Percentiles rank a stretch among this genome's conserved stretches.
Evolutionary conservation across 192 early-diverging fungal species (phyloP).

Genomic region (Chytriomyces sp.): DNA sequence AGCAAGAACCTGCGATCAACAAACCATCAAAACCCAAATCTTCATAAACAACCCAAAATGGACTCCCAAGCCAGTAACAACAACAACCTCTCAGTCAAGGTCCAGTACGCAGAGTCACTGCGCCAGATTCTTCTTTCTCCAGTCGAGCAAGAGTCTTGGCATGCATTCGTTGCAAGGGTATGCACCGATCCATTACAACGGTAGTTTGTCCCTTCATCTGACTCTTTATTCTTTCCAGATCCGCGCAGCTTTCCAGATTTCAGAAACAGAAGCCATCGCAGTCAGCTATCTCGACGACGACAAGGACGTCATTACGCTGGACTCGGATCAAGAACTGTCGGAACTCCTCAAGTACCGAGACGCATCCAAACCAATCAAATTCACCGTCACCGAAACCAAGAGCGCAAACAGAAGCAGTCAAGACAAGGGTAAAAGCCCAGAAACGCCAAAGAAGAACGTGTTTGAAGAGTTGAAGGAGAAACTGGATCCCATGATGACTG

Average conservation of each 20-base stretch:
- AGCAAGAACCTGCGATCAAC: background rate
- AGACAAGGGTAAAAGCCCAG: background rate
- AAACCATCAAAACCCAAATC: background rate
- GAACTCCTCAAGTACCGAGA: slow-evolving; percentile 4
- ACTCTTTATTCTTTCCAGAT: slow-evolving; percentile 12
- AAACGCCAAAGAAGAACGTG: background rate
- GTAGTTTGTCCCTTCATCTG: background rate
- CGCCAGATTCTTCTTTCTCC: slow-evolving; percentile 6
- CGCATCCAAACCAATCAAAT: background rate
- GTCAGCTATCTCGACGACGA: slow-evolving; percentile 42
- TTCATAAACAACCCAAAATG: background rate
- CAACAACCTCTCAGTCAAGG: slow-evolving; percentile 15
- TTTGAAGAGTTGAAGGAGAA: slow-evolving; percentile 33
- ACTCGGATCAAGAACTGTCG: slow-evolving; percentile 41
- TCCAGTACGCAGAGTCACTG: slow-evolving; percentile 24
- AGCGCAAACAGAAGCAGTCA: background rate
- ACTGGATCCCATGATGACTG: slow-evolving; percentile 20
- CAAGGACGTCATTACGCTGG: slow-evolving; percentile 37
- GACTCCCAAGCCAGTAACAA: background rate
- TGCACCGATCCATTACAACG: background rate
- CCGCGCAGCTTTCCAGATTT: slow-evolving; percentile 28
- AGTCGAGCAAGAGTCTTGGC: slow-evolving; percentile 20
- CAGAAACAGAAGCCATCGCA: slow-evolving; percentile 4
- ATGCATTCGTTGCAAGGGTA: slow-evolving; percentile 20
- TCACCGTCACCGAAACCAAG: background rate